phyloP scores from a whole-genome alignment of 2,329 filamentous ascomycete species.

The Aspergillus alliaceus region DNA sequence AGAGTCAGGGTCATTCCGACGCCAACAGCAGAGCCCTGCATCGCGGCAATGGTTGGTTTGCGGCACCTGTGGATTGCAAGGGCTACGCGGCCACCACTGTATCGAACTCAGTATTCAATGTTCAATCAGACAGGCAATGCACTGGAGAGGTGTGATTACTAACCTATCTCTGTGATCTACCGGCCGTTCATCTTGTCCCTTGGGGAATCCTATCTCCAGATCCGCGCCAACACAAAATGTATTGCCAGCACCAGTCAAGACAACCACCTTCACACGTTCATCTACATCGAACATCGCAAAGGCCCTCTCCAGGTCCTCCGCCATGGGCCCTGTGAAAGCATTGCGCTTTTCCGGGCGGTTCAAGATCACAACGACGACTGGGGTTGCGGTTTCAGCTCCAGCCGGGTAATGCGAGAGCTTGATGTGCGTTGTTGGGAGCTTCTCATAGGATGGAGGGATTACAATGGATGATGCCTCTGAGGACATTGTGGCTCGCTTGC shows the following conservation, averaged over 20 bases:
- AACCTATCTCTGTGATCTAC: conserved; percentile 57
- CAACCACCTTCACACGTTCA: conserved; percentile 54
- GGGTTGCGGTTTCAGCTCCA: conserved; percentile 50
- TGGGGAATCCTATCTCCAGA: conserved; percentile 53
- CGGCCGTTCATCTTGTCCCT: conserved; percentile 39
- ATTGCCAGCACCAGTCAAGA: conserved; percentile 53
- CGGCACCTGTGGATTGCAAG: conserved; percentile 59
- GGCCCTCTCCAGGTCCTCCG: conserved; percentile 43
- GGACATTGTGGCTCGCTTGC: neutral
- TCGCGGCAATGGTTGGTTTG: conserved; percentile 57
- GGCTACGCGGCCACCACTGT: conserved; percentile 33
- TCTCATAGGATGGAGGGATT: conserved; percentile 37
- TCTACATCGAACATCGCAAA: conserved; percentile 49
- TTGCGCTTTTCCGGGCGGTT: conserved; percentile 60
- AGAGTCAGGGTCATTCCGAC: conserved; percentile 61
- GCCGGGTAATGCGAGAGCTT: conserved; percentile 39
- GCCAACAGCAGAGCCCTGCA: conserved; percentile 58
- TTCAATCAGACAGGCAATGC: neutral
- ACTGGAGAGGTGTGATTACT: conserved; percentile 4
- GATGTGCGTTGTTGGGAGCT: conserved; percentile 33
- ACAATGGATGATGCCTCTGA: conserved; percentile 11
- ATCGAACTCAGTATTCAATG: neutral
- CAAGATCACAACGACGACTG: conserved; percentile 51
- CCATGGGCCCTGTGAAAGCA: conserved; percentile 56
- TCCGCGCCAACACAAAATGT: conserved; percentile 56